Evolutionary conservation across 2,329 filamentous ascomycete species (phyloP).

Genomic region (Fusarium udum): DNA sequence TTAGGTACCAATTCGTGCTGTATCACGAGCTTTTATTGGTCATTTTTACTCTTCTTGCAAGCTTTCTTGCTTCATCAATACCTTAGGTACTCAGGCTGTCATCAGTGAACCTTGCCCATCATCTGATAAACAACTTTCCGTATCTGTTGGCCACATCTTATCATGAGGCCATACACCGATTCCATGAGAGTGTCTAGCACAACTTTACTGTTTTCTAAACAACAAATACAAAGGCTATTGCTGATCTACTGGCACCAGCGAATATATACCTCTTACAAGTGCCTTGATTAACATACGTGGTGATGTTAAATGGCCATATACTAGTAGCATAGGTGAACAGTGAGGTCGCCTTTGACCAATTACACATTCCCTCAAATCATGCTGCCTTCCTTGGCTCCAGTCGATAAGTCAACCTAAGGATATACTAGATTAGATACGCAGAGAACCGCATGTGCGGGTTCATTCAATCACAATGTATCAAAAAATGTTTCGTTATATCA

Average conservation of each 20-base stretch:
- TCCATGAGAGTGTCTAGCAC: background rate
- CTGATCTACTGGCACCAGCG: slow-evolving; percentile 9
- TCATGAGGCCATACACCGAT: background rate
- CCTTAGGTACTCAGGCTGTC: background rate
- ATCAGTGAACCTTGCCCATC: background rate
- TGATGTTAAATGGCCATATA: background rate
- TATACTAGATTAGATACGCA: background rate
- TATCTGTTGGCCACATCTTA: background rate
- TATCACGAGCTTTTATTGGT: slow-evolving; percentile 12
- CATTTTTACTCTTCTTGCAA: background rate
- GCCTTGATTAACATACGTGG: background rate
- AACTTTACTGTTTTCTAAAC: background rate
- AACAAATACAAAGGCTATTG: background rate
- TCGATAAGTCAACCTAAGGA: background rate
- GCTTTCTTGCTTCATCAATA: background rate
- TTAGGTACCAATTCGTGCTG: slow-evolving; percentile 22
- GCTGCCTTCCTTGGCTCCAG: background rate
- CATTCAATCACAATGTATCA: background rate
- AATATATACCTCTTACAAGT: background rate
- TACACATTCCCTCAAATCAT: background rate
- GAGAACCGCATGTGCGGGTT: background rate
- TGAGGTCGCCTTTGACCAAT: background rate
- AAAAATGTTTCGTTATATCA: background rate
- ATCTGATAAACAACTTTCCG: background rate
- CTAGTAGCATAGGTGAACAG: background rate